These are phyloP conservation scores for Phytopythium boreale DNA, from an alignment of 352 stramenopile genomes.

Conservation along the genomic window DNA sequence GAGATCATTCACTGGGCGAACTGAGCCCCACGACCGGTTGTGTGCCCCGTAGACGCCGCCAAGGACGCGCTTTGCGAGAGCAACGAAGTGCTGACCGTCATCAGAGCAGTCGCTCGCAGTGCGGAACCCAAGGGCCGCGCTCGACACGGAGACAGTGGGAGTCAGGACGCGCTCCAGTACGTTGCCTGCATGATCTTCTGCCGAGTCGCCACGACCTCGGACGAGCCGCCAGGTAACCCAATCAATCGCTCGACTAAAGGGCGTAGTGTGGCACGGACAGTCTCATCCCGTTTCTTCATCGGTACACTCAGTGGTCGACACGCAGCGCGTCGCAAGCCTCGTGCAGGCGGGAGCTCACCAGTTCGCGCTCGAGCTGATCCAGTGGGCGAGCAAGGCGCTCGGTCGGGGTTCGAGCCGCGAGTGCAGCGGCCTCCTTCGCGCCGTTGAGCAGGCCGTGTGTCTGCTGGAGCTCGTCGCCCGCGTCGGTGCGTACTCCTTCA, in stretches of 20 bases:
- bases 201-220: conserved; percentile 23
- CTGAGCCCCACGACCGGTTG: background rate
- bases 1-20: background rate
- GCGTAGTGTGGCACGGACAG: background rate
- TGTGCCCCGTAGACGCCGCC: conserved; percentile 21
- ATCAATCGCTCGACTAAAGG: background rate
- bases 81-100: background rate
- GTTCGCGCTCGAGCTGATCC: conserved; percentile 42
- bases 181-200: conserved; percentile 55
- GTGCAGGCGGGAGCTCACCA: conserved; percentile 41
- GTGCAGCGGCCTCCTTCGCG: conserved; percentile 12
- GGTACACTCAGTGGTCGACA: conserved; percentile 14
- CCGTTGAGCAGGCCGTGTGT: conserved; percentile 45
- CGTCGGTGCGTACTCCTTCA: conserved; percentile 28
- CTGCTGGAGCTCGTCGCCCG: conserved; percentile 48
- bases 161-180: conserved; percentile 27
- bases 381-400: conserved; percentile 17
- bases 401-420: background rate
- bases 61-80: conserved; percentile 40
- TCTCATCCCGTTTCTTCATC: background rate
- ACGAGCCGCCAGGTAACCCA: conserved; percentile 15
- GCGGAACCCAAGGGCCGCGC: background rate
- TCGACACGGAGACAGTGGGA: conserved; percentile 1
- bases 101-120: background rate
- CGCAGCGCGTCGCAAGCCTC: conserved; percentile 28